phyloP scores from a whole-genome alignment of 108 stramenopile species.

The Phaeodactylum tricornutum region DNA sequence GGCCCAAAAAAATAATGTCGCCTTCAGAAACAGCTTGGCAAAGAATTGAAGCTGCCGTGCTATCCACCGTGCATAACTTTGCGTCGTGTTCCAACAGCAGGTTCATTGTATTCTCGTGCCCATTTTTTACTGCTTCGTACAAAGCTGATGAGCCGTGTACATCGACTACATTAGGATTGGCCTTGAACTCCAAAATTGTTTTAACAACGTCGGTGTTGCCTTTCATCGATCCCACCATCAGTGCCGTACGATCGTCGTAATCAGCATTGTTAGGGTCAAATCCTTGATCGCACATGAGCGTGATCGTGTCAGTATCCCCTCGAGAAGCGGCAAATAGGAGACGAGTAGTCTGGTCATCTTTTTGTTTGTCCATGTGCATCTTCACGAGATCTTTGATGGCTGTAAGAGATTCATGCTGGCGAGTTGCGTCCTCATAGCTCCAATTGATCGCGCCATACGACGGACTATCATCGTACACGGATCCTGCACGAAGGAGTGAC shows the following conservation, averaged over 20 bases:
- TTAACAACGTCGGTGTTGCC: slow-evolving; percentile 48
- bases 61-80: slow-evolving; percentile 27
- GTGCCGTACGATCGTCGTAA: slow-evolving; percentile 55
- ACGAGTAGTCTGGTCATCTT: slow-evolving; percentile 54
- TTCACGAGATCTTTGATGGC: slow-evolving; percentile 40
- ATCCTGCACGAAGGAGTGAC: slow-evolving; percentile 26
- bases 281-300: slow-evolving; percentile 51
- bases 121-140: slow-evolving; percentile 48
- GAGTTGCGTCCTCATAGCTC: neutral
- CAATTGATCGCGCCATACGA: neutral
- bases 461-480: slow-evolving; percentile 8
- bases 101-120: slow-evolving; percentile 35
- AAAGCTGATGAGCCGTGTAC: slow-evolving; percentile 56
- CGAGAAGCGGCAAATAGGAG: slow-evolving; percentile 54
- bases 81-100: slow-evolving; percentile 21
- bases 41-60: slow-evolving; percentile 32
- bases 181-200: slow-evolving; percentile 35
- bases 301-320: slow-evolving; percentile 48
- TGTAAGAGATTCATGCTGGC: slow-evolving; percentile 7
- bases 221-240: slow-evolving; percentile 67
- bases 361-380: slow-evolving; percentile 49
- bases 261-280: slow-evolving; percentile 61
- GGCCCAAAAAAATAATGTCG: slow-evolving; percentile 28
- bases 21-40: slow-evolving; percentile 51
- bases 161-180: slow-evolving; percentile 47